Evolutionary conservation across 106 monocot genomes (phyloP).

Genomic region (Apostasia ramifera): DNA sequence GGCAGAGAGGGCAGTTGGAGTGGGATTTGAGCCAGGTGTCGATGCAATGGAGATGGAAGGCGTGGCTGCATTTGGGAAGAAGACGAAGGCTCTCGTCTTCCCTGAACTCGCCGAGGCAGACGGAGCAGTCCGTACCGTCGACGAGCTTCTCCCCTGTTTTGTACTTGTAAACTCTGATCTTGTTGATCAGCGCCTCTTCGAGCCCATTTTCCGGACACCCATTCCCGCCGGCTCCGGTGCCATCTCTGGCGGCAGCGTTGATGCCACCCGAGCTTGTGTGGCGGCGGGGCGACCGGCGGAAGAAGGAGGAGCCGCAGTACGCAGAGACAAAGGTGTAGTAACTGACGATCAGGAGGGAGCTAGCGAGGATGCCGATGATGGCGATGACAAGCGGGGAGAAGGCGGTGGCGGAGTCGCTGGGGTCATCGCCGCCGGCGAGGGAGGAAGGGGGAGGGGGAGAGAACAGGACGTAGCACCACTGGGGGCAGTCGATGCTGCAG

Average conservation of each 20-base stretch:
- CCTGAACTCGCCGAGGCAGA: conserved; percentile 73
- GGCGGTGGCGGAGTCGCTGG: conserved; percentile 19
- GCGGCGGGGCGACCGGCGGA: conserved; percentile 6
- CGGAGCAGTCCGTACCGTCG: conserved; percentile 63
- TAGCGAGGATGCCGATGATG: conserved; percentile 82
- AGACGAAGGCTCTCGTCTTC: conserved; percentile 71
- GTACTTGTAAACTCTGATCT: conserved; percentile 57
- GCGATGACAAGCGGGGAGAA: conserved; percentile 85
- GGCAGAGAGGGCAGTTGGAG: conserved; percentile 87
- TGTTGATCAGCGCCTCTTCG: conserved; percentile 52
- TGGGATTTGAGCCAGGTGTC: conserved; percentile 80
- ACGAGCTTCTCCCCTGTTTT: conserved; percentile 47
- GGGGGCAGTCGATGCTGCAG: conserved; percentile 75
- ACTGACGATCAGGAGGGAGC: conserved; percentile 55
- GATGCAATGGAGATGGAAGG: conserved; percentile 73
- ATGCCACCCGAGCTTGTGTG: neutral
- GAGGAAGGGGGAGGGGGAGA: conserved; percentile 42
- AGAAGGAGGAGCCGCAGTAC: conserved; percentile 44
- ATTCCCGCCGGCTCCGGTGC: conserved; percentile 7
- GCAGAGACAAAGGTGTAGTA: conserved; percentile 77
- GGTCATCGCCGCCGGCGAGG: conserved; percentile 18
- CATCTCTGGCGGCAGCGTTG: neutral
- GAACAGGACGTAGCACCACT: conserved; percentile 62
- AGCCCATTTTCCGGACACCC: conserved; percentile 33
- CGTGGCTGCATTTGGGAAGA: conserved; percentile 75